phyloP scores from a whole-genome alignment of 768 basidiomycete genomes.

The Phlegmacium glaucopus region DNA sequence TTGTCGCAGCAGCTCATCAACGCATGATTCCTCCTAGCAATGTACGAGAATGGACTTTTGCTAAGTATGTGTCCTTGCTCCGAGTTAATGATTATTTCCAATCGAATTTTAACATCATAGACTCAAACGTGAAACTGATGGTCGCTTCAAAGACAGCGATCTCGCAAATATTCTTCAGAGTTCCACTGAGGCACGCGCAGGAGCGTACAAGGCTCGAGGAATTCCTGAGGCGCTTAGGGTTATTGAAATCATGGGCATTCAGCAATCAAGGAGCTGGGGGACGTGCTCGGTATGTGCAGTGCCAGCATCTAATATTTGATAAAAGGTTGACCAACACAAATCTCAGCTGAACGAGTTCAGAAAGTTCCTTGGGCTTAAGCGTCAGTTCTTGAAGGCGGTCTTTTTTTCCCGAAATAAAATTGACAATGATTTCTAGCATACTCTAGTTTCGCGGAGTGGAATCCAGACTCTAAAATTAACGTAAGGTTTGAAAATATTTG shows the following conservation, averaged over 20 bases:
- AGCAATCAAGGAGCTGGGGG: constrained; percentile 66
- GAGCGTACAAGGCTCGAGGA: constrained; percentile 66
- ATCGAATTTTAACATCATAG: constrained; percentile 24
- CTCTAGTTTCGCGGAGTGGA: constrained; percentile 67
- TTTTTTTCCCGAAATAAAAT: background rate
- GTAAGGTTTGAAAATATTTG: constrained; percentile 29
- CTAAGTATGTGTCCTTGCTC: constrained; percentile 32
- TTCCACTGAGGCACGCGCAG: constrained; percentile 56
- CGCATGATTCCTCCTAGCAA: constrained; percentile 23
- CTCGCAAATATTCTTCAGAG: constrained; percentile 60
- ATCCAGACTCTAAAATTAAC: constrained; percentile 52
- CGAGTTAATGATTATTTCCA: background rate
- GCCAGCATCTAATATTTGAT: background rate
- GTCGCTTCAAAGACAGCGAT: constrained; percentile 61
- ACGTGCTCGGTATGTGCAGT: constrained; percentile 56
- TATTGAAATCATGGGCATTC: constrained; percentile 68
- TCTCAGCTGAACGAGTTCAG: constrained; percentile 67
- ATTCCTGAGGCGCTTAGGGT: constrained; percentile 62
- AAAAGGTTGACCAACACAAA: constrained; percentile 4
- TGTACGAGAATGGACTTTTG: constrained; percentile 53
- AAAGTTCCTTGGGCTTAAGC: constrained; percentile 66
- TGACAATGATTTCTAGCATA: constrained; percentile 41
- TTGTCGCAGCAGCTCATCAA: constrained; percentile 32
- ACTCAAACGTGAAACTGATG: constrained; percentile 45
- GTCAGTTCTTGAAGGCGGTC: constrained; percentile 30